Percentiles rank a stretch among this genome's conserved stretches.
Conservation (phyloP, 805 yeast species). For the Ogataea siamensis region DNA sequence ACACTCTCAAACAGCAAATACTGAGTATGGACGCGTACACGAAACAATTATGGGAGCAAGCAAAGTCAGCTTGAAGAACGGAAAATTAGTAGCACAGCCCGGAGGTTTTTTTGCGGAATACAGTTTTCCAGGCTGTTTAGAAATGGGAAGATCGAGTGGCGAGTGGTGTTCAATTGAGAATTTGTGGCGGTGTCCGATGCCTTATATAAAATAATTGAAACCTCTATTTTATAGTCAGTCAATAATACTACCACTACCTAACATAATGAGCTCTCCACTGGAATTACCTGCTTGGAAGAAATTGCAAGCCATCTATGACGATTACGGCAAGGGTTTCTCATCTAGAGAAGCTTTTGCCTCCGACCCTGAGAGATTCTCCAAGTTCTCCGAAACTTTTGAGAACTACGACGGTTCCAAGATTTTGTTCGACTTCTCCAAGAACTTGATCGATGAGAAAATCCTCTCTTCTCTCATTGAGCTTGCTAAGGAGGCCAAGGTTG, state of each 20-base stretch:
- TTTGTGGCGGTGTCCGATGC: constrained; percentile 11
- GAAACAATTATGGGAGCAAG: constrained; percentile 41
- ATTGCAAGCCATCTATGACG: constrained; percentile 67
- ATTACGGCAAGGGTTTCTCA: constrained; percentile 65
- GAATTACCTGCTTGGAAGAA: constrained; percentile 85
- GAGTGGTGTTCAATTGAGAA: neutral
- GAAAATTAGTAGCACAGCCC: constrained; percentile 5
- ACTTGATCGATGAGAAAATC: constrained; percentile 84
- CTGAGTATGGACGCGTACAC: constrained; percentile 44
- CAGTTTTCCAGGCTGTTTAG: constrained; percentile 12
- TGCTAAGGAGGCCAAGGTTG: constrained; percentile 89
- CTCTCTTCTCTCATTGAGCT: constrained; percentile 63
- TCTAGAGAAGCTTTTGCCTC: constrained; percentile 74
- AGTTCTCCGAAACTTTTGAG: constrained; percentile 71
- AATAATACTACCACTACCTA: neutral
- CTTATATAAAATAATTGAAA: neutral
- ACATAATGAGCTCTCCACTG: constrained; percentile 33
- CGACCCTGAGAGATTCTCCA: constrained; percentile 73
- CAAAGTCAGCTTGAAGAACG: constrained; percentile 1
- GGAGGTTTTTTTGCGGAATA: constrained; percentile 9
- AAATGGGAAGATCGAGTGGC: constrained; percentile 2
- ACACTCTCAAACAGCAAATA: constrained; percentile 51
- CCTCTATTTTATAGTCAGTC: neutral
- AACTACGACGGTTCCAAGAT: constrained; percentile 88
- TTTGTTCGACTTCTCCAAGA: constrained; percentile 93